These are phyloP conservation scores for Mycosphaerella arachidis DNA, from an alignment of 2,329 filamentous ascomycete species.

Conservation along the genomic window DNA sequence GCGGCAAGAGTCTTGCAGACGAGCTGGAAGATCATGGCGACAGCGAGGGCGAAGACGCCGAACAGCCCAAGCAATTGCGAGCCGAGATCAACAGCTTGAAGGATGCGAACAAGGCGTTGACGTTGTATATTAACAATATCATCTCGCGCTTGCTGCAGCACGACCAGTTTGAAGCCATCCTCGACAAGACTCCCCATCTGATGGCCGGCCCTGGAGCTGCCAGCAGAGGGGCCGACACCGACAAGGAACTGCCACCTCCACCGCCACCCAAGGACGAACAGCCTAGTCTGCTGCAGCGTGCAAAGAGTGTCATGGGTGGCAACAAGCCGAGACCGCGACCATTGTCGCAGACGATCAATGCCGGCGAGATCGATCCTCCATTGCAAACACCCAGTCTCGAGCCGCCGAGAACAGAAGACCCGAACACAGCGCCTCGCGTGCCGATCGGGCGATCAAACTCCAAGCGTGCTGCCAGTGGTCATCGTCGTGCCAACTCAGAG, in stretches of 20 bases:
- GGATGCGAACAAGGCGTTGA: conserved; percentile 95
- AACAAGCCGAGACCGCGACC: conserved; percentile 21
- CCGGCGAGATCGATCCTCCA: conserved; percentile 7
- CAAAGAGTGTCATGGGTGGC: conserved; percentile 55
- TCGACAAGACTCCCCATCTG: conserved; percentile 70
- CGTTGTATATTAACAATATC: conserved; percentile 98
- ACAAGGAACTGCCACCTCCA: conserved; percentile 83
- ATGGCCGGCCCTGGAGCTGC: conserved; percentile 43
- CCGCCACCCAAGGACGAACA: conserved; percentile 51
- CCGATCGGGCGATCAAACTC: conserved; percentile 58
- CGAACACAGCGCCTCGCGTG: conserved; percentile 70
- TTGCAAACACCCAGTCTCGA: conserved; percentile 30
- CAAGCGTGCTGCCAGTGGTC: conserved; percentile 33
- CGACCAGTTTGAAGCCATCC: conserved; percentile 89
- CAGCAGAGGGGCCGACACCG: conserved; percentile 44
- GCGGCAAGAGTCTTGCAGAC: conserved; percentile 70
- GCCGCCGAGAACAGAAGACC: conserved; percentile 47
- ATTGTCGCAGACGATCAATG: conserved; percentile 28
- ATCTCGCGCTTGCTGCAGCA: conserved; percentile 92
- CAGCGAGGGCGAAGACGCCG: conserved; percentile 46
- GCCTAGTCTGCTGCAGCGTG: conserved; percentile 51
- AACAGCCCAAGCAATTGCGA: conserved; percentile 65
- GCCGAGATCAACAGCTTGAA: conserved; percentile 72
- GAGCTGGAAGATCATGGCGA: conserved; percentile 69
- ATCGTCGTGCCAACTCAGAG: conserved; percentile 44